These are phyloP conservation scores for Entoloma clypeatum DNA, from an alignment of 1,284 basidiomycete species.

Conservation along the genomic window DNA sequence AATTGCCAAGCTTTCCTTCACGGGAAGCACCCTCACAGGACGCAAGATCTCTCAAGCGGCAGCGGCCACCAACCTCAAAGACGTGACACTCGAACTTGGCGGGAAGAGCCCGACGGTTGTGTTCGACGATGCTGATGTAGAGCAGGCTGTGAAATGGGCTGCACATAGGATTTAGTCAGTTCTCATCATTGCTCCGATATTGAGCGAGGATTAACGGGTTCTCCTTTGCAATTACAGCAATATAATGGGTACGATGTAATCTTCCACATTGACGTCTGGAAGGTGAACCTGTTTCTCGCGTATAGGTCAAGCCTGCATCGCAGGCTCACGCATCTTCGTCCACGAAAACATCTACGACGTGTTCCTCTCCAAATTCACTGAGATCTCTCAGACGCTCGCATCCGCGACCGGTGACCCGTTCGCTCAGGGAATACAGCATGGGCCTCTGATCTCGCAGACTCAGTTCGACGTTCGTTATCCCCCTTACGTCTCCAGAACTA, in stretches of 20 bases:
- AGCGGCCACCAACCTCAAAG: conserved; percentile 76
- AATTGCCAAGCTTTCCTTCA: conserved; percentile 65
- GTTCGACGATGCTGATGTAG: conserved; percentile 73
- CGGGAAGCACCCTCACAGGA: conserved; percentile 70
- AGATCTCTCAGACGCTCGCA: conserved; percentile 47
- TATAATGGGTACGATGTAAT: conserved; percentile 28
- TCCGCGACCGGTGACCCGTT: conserved; percentile 76
- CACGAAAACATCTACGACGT: conserved; percentile 79
- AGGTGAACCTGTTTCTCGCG: background rate
- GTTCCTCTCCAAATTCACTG: conserved; percentile 58
- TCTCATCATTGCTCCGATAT: conserved; percentile 18
- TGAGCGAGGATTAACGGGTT: conserved; percentile 27
- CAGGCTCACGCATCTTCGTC: conserved; percentile 82
- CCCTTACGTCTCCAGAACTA: background rate
- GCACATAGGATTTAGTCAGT: conserved; percentile 75
- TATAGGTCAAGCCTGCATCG: conserved; percentile 72
- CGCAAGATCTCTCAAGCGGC: conserved; percentile 75
- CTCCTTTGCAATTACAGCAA: conserved; percentile 17
- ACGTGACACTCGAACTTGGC: conserved; percentile 82
- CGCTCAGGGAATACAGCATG: conserved; percentile 65
- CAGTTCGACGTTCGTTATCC: conserved; percentile 55
- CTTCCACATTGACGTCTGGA: background rate
- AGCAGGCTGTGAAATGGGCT: conserved; percentile 81
- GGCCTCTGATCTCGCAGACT: conserved; percentile 80
- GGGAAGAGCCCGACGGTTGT: conserved; percentile 82